Evolutionary conservation across 176 grass and related monocot genomes (phyloP).

Genomic region (Olyra latifolia): DNA sequence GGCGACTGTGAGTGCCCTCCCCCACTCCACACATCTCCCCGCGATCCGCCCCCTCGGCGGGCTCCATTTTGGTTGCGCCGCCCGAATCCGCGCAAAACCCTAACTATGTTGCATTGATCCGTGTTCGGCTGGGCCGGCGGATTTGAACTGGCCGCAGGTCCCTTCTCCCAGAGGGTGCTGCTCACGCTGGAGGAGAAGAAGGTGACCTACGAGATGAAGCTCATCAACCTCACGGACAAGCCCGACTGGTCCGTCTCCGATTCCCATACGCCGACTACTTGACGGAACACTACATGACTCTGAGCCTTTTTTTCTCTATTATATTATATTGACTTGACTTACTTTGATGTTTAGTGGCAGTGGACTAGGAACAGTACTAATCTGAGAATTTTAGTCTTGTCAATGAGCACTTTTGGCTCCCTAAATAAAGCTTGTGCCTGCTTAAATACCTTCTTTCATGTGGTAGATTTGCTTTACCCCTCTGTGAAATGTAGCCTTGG

Average conservation of each 20-base stretch:
- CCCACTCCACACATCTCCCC: background rate
- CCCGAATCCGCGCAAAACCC: background rate
- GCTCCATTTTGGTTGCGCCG: background rate
- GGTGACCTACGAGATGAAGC: constrained; percentile 67
- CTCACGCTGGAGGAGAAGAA: constrained; percentile 93
- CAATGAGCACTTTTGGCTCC: background rate
- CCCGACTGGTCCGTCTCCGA: constrained; percentile 58
- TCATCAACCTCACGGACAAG: constrained; percentile 72
- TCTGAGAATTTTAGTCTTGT: background rate
- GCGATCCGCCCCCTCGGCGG: background rate
- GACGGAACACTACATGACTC: background rate
- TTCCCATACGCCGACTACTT: background rate
- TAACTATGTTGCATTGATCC: background rate
- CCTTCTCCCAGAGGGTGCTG: constrained; percentile 78
- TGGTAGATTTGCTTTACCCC: background rate
- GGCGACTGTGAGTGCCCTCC: constrained; percentile 62
- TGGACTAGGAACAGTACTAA: background rate
- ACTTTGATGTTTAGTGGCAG: background rate
- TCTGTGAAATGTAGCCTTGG: background rate
- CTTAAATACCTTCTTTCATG: background rate
- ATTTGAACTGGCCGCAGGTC: constrained; percentile 44
- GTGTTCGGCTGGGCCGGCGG: background rate
- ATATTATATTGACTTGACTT: background rate
- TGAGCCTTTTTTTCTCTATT: background rate
- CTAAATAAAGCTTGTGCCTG: background rate